Conservation (phyloP, 2,329 filamentous ascomycete species). For the Herpomyces periplanetae region DNA sequence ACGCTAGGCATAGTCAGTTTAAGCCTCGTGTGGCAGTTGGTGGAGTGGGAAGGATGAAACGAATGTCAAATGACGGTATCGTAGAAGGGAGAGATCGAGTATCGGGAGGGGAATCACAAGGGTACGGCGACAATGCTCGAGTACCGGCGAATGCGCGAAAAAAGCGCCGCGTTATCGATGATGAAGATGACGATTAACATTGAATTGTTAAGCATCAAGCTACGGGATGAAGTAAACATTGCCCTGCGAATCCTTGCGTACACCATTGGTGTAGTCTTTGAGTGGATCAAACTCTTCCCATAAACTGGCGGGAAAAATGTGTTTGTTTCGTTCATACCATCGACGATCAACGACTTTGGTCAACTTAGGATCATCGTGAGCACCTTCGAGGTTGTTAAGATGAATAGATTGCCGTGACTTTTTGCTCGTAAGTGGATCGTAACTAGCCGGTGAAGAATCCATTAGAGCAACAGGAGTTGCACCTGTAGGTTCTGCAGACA, state of each 20-base stretch:
- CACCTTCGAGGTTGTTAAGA: constrained; percentile 23
- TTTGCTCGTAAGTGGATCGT: constrained; percentile 3
- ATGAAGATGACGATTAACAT: too few relatives aligned
- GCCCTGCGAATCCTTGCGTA: constrained; percentile 45
- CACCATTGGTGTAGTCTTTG: constrained; percentile 36
- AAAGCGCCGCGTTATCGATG: too few relatives aligned
- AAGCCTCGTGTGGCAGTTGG: too few relatives aligned
- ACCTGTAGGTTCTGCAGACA: constrained; percentile 14
- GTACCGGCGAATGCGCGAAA: too few relatives aligned
- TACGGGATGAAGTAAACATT: constrained; percentile 64
- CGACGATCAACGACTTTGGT: constrained; percentile 84
- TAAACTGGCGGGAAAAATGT: constrained; percentile 78
- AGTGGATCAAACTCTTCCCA: constrained; percentile 86
- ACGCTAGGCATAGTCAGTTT: too few relatives aligned
- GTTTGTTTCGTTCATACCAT: constrained; percentile 93
- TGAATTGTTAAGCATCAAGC: constrained; percentile 2
- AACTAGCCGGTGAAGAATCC: constrained; percentile 5
- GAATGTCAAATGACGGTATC: too few relatives aligned
- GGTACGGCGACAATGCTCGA: too few relatives aligned
- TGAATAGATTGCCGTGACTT: constrained; percentile 4
- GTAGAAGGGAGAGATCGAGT: too few relatives aligned
- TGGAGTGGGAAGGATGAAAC: too few relatives aligned
- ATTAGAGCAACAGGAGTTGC: constrained; percentile 8
- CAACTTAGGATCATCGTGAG: constrained; percentile 28
- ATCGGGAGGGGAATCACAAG: too few relatives aligned